Percentiles rank a stretch among this genome's conserved stretches.
phyloP scores from a whole-genome alignment of 208 protist species.

The Histomonas meleagridis region DNA sequence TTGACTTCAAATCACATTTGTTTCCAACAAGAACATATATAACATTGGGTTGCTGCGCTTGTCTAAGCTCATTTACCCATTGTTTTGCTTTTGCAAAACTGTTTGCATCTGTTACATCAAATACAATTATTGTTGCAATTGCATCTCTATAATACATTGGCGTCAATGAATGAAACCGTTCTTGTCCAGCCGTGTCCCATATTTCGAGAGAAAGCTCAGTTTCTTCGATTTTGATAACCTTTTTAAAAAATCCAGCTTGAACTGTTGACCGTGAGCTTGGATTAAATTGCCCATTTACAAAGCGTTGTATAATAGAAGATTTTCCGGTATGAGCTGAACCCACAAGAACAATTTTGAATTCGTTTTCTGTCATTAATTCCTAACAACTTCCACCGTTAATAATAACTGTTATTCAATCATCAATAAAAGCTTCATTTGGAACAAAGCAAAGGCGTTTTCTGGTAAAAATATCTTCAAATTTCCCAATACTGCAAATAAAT shows the following conservation, averaged over 20 bases:
- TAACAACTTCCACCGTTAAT: too few species aligned
- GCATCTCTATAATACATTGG: conserved; percentile 89
- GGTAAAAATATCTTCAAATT: too few species aligned
- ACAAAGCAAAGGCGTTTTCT: too few species aligned
- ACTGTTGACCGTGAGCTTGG: not conserved
- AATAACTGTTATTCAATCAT: too few species aligned
- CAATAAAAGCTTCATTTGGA: too few species aligned
- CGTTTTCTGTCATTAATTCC: too few species aligned
- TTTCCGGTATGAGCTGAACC: not conserved
- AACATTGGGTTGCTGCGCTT: not conserved
- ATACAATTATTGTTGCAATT: conserved; percentile 85
- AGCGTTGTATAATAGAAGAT: not conserved
- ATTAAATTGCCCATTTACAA: not conserved
- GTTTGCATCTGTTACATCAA: conserved; percentile 55
- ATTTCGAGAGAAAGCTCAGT: not conserved
- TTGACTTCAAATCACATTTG: not conserved
- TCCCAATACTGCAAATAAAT: too few species aligned
- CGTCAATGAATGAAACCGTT: conserved; percentile 70
- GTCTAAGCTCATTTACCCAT: conserved; percentile 33
- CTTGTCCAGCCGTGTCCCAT: conserved; percentile 49
- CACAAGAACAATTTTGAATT: not conserved
- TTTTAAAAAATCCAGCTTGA: conserved; percentile 24
- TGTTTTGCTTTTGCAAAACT: conserved; percentile 42
- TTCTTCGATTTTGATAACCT: not conserved
- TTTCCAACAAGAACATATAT: not conserved